phyloP scores from a whole-genome alignment of 2,329 filamentous ascomycete genomes.

The Aspergillus fumigatiaffinis region DNA sequence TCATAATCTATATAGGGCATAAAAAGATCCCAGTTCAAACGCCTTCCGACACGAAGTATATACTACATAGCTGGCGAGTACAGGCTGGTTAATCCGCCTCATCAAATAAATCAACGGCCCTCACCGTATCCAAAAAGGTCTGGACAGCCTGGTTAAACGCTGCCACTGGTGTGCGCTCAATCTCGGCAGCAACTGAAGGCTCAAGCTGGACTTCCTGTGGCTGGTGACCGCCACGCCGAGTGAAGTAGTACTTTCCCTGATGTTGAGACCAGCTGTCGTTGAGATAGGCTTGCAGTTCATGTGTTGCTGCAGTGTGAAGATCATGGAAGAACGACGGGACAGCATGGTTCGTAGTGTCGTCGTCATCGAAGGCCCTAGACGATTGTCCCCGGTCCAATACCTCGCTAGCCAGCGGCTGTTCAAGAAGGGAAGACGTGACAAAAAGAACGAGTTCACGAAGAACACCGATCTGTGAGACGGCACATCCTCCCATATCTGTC shows the following conservation, averaged over 20 bases:
- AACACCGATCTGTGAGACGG: constrained; percentile 34
- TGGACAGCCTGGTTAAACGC: constrained; percentile 21
- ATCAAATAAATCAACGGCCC: constrained; percentile 12
- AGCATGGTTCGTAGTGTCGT: constrained; percentile 1
- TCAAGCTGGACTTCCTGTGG: constrained; percentile 44
- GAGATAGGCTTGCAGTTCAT: constrained; percentile 44
- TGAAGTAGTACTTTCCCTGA: constrained; percentile 46
- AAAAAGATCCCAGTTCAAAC: background rate
- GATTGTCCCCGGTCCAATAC: constrained; percentile 1
- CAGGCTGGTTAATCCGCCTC: background rate
- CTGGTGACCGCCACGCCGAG: constrained; percentile 38
- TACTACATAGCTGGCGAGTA: background rate
- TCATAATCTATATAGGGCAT: background rate
- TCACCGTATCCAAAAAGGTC: constrained; percentile 8
- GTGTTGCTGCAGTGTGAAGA: constrained; percentile 31
- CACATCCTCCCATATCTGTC: constrained; percentile 18
- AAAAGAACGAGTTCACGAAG: constrained; percentile 40
- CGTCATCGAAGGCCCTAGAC: background rate
- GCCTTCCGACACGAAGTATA: background rate
- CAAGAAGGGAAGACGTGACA: constrained; percentile 24
- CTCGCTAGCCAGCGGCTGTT: constrained; percentile 11
- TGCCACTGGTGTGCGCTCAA: constrained; percentile 17
- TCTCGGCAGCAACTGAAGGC: constrained; percentile 15
- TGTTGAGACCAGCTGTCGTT: constrained; percentile 45
- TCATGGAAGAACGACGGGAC: constrained; percentile 18